Conservation (phyloP, 768 basidiomycete species). For the Leucosporidium scottii region DNA sequence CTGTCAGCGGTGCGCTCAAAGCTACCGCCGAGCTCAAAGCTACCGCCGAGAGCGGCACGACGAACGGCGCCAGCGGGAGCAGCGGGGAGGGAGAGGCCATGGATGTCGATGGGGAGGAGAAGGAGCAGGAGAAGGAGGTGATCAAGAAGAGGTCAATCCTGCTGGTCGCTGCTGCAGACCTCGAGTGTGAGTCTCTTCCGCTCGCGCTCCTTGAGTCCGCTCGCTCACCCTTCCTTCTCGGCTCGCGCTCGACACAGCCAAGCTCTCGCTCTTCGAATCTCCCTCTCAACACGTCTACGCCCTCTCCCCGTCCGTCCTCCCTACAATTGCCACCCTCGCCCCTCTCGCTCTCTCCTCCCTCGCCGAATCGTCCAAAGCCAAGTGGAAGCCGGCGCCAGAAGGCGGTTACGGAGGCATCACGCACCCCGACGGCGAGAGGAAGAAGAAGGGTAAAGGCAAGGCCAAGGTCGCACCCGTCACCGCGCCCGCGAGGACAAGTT, state of each 20-base stretch:
- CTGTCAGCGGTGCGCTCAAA: neutral
- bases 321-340: neutral
- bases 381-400: neutral
- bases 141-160: neutral
- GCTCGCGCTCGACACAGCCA: too few relatives aligned
- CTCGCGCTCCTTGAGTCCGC: neutral
- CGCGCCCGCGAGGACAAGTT: neutral
- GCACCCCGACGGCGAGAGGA: neutral
- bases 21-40: too few relatives aligned
- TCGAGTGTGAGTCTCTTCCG: neutral
- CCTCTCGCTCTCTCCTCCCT: neutral
- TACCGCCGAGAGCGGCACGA: neutral
- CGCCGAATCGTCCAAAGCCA: neutral
- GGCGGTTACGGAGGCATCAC: neutral
- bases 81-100: neutral
- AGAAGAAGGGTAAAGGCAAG: neutral
- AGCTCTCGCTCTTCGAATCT: neutral
- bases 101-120: neutral
- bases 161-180: neutral
- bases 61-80: too few relatives aligned
- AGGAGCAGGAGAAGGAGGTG: neutral
- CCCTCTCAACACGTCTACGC: neutral
- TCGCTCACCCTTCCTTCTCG: neutral
- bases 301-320: neutral
- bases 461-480: neutral